These are phyloP conservation scores for Esteya vermicola DNA, from an alignment of 2,329 filamentous ascomycete genomes.

Conservation along the genomic window DNA sequence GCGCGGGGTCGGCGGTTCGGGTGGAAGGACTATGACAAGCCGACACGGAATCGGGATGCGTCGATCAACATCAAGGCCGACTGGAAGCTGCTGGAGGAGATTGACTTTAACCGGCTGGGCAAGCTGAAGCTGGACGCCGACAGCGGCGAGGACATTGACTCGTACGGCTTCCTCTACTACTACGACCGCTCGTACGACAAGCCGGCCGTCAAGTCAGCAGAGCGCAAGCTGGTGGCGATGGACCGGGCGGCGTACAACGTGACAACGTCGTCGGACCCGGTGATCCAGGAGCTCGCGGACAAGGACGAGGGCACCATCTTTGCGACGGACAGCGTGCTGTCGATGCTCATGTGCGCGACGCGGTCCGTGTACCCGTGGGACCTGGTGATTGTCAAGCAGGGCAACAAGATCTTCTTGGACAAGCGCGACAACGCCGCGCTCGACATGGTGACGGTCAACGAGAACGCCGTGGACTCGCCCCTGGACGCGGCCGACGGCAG, in stretches of 20 bases:
- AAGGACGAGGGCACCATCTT: constrained; percentile 95
- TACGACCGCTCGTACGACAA: constrained; percentile 96
- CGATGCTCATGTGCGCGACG: constrained; percentile 97
- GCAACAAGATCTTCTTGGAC: constrained; percentile 96
- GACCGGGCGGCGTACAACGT: constrained; percentile 97
- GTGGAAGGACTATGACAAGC: constrained; percentile 99
- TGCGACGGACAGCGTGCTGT: constrained; percentile 90
- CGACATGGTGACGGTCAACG: constrained; percentile 97
- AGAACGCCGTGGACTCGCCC: constrained; percentile 92
- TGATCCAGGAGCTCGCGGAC: constrained; percentile 93
- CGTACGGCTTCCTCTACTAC: constrained; percentile 95
- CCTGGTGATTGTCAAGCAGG: constrained; percentile 82
- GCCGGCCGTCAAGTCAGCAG: constrained; percentile 72
- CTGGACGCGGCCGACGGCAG: constrained; percentile 82
- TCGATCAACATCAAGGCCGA: constrained; percentile 93
- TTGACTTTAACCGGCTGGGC: constrained; percentile 87
- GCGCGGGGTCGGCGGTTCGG: constrained; percentile 78
- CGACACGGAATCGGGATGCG: constrained; percentile 85
- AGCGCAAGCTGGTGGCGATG: constrained; percentile 75
- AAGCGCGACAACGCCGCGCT: constrained; percentile 92
- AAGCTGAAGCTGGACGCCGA: constrained; percentile 95
- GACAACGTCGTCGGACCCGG: constrained; percentile 86
- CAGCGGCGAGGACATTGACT: constrained; percentile 87
- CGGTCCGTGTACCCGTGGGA: constrained; percentile 98
- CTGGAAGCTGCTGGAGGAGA: constrained; percentile 93